Base-by-base conservation (phyloP, 1,284 basidiomycete species). In the Fistulina hepatica region DNA sequence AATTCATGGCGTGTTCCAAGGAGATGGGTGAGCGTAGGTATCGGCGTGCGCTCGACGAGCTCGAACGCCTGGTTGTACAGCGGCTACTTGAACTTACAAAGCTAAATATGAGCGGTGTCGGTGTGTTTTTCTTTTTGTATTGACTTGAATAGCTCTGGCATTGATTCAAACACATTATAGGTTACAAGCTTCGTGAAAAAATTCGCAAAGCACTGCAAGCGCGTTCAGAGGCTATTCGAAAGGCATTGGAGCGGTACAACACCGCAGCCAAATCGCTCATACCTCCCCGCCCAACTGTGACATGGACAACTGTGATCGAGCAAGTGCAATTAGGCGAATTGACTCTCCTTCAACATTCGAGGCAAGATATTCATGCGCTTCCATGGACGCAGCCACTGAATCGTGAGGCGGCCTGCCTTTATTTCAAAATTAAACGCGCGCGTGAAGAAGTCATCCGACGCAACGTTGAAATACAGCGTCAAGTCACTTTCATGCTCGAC, bases 41-140 rank as follows among this genome's bases (percentile, higher is more conserved):
- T 35, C 41, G 39, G 2, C 38, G 34, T 6, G 46, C 47, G 5
- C 34, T 53, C n/a, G 50, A 52, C 31, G 24, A 36, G 8, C 44
- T 53, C 3, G 41, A 53, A 28, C 15, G 40, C 5, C 40, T 53
- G 1, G 45, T 53, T 1, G 41, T 50, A 1, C 47, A 48, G 32
- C 42, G 44, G 5, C 43, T 52, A 5, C 44, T 52, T 31, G 50
- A 53, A 38, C 28, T 53, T 10, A 39, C 43, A 11, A 52, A 52
- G 40, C 16, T 44, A n/a, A 43, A 48, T 26, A 38, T 45, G 9
- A 35, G 32, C 9, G 41, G 38, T n/a, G 40, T 41, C 11, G 48
- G 48, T 48, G 22, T 13, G 44, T 28, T 9, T n/a, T n/a, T n/a
- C n/a, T 21, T 17, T 34, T 34, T 9, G 17, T 34, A 19, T 6